These are phyloP conservation scores for Ceratocystis alfenasii DNA, from an alignment of 2,329 filamentous ascomycete species.

Conservation along the genomic window DNA sequence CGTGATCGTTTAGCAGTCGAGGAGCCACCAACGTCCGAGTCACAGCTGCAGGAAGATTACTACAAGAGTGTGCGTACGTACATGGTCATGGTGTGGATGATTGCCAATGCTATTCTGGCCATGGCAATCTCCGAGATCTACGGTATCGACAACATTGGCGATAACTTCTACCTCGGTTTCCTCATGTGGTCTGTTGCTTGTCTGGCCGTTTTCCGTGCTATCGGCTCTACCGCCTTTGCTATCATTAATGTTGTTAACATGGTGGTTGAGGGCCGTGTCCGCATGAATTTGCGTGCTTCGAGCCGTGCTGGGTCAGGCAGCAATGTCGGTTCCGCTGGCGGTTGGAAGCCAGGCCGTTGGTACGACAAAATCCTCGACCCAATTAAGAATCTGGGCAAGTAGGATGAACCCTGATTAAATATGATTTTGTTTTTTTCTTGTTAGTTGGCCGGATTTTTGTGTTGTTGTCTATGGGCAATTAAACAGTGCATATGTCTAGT, in stretches of 20 bases:
- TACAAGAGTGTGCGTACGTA: slow-evolving; percentile 95
- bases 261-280: slow-evolving; percentile 72
- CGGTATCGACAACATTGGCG: slow-evolving; percentile 53
- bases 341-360: slow-evolving; percentile 21
- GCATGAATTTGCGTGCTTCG: slow-evolving; percentile 44
- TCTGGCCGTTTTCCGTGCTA: slow-evolving; percentile 74
- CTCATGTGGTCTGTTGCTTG: slow-evolving; percentile 85
- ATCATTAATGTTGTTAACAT: slow-evolving; percentile 74
- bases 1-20: slow-evolving; percentile 83
- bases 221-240: slow-evolving; percentile 71
- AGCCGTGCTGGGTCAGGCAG: background rate
- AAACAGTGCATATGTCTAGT: too few relatives aligned
- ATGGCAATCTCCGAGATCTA: slow-evolving; percentile 91
- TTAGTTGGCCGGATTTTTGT: too few relatives aligned
- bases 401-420: background rate
- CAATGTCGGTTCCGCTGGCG: slow-evolving; percentile 13
- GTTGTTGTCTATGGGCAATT: too few relatives aligned
- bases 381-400: slow-evolving; percentile 18
- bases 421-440: too few relatives aligned
- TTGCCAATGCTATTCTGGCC: slow-evolving; percentile 79
- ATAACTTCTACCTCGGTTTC: slow-evolving; percentile 85
- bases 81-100: slow-evolving; percentile 93
- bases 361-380: slow-evolving; percentile 20
- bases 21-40: slow-evolving; percentile 48
- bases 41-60: slow-evolving; percentile 93